A percentile compares a stretch with the other conserved stretches of the same genome.
Conservation (phyloP, 1,139 yeast genomes). For the Hansenula lynferdii region DNA sequence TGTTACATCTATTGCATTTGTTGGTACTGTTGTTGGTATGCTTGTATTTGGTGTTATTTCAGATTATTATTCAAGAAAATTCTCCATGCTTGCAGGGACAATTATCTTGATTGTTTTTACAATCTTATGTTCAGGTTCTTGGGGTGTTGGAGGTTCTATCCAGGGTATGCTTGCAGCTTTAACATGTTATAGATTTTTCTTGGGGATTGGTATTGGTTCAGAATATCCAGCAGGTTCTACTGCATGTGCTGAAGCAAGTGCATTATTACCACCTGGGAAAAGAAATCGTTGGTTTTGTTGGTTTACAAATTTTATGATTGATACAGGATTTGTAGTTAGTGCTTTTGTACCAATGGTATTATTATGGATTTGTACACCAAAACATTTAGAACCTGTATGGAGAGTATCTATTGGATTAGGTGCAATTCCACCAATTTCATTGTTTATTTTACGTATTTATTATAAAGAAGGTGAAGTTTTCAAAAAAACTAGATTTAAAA, state of each 20-base stretch:
- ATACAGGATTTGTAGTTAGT: conserved; percentile 77
- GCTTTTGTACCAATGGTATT: conserved; percentile 88
- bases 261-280: conserved; percentile 67
- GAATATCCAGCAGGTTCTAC: conserved; percentile 95
- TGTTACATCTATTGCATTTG: conserved; percentile 86
- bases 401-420: conserved; percentile 89
- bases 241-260: conserved; percentile 90
- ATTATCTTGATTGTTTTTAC: conserved; percentile 68
- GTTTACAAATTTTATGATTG: conserved; percentile 89
- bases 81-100: conserved; percentile 77
- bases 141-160: conserved; percentile 68
- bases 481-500: conserved; percentile 64
- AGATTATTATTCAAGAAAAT: conserved; percentile 73
- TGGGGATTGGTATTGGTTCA: conserved; percentile 84
- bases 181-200: conserved; percentile 78
- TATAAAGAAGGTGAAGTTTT: conserved; percentile 72
- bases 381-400: conserved; percentile 83
- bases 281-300: conserved; percentile 87
- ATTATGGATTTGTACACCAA: conserved; percentile 71
- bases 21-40: conserved; percentile 89
- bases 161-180: conserved; percentile 77
- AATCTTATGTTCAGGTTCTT: conserved; percentile 74
- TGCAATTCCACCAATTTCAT: conserved; percentile 76
- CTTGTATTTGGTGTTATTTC: conserved; percentile 73
- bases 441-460: conserved; percentile 72